phyloP scores from a whole-genome alignment of 345 rosid genomes.

The Capsella bursapastoris region DNA sequence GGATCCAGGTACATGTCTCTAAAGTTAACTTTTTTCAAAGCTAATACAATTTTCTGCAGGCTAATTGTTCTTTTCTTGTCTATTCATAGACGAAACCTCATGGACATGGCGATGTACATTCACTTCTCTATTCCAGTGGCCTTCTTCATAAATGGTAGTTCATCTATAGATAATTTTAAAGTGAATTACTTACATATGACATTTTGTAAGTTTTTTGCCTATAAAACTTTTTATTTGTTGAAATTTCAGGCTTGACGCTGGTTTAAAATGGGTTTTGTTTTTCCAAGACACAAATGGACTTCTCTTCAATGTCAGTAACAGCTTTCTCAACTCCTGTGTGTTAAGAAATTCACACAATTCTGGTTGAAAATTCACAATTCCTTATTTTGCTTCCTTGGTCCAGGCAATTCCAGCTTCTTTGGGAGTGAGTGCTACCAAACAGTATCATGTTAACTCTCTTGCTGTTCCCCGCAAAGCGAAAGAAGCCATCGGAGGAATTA shows the following conservation, averaged over 20 bases:
- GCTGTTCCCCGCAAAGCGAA: constrained; percentile 98
- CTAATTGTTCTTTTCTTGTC: constrained; percentile 32
- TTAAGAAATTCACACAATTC: constrained; percentile 18
- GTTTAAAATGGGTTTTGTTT: constrained; percentile 87
- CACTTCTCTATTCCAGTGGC: constrained; percentile 90
- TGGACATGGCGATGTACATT: constrained; percentile 98
- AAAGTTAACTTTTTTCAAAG: neutral
- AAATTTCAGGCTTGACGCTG: constrained; percentile 69
- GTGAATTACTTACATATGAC: neutral
- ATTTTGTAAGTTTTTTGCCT: neutral
- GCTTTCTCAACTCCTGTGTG: constrained; percentile 5
- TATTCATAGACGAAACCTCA: constrained; percentile 86
- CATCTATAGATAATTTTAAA: neutral
- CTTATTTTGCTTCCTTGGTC: constrained; percentile 9
- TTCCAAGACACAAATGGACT: constrained; percentile 99
- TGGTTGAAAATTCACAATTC: constrained; percentile 14
- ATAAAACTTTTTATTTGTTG: constrained; percentile 11
- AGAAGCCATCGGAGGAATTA: constrained; percentile 98
- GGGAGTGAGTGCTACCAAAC: constrained; percentile 87
- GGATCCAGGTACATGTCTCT: constrained; percentile 69
- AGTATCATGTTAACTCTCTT: constrained; percentile 94
- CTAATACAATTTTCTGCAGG: constrained; percentile 3
- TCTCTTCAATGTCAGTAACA: constrained; percentile 76
- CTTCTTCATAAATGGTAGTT: constrained; percentile 71
- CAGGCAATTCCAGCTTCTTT: constrained; percentile 95